Evolutionary conservation across 2,329 filamentous ascomycete genomes (phyloP).

Genomic region (Aureobasidium lini): DNA sequence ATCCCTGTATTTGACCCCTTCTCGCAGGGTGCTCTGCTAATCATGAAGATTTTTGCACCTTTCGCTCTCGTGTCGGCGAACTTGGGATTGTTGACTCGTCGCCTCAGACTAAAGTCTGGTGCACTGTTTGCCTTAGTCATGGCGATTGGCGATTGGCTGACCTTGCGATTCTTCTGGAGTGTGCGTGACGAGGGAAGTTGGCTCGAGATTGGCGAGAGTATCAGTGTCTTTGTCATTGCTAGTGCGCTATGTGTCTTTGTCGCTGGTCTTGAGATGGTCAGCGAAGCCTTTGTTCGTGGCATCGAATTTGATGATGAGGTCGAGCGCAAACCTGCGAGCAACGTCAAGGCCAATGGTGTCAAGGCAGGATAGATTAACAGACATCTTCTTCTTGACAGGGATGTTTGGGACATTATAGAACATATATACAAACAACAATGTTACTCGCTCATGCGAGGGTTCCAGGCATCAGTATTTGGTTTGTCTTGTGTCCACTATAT

Average conservation of each 20-base stretch:
- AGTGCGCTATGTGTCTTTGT: conserved; percentile 88
- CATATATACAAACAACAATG: neutral
- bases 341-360: neutral
- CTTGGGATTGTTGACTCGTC: conserved; percentile 82
- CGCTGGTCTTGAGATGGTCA: conserved; percentile 75
- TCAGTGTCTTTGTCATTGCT: conserved; percentile 91
- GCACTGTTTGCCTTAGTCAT: conserved; percentile 93
- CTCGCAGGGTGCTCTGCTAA: conserved; percentile 75
- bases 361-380: conserved; percentile 1
- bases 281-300: conserved; percentile 72
- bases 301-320: conserved; percentile 54
- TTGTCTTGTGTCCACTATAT: neutral
- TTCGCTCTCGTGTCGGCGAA: conserved; percentile 90
- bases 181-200: conserved; percentile 94
- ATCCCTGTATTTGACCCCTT: conserved; percentile 92
- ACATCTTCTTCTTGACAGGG: neutral
- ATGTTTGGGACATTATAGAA: neutral
- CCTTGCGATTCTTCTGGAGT: conserved; percentile 95
- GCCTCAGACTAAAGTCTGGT: conserved; percentile 75
- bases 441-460: neutral
- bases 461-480: neutral
- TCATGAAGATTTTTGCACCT: conserved; percentile 86
- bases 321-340: neutral
- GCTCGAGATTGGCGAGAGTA: conserved; percentile 95
- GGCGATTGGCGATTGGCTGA: conserved; percentile 83